Conservation (phyloP, 768 basidiomycete species). For the Suillus ampliporus region DNA sequence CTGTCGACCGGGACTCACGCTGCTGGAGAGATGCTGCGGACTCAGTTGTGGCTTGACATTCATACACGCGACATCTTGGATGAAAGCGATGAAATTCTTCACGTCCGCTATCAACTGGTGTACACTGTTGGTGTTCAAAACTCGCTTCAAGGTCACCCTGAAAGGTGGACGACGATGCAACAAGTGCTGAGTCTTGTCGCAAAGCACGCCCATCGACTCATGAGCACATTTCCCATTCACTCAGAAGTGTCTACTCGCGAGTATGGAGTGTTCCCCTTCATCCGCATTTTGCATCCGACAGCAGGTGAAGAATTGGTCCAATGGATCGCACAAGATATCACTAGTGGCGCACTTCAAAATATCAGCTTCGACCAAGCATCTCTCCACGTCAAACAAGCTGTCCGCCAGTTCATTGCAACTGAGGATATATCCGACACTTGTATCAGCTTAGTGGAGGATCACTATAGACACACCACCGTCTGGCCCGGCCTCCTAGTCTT, state of each 20-base stretch:
- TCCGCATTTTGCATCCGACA: conserved; percentile 21
- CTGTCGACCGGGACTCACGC: conserved; percentile 14
- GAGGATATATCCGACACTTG: conserved; percentile 7
- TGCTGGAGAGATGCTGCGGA: conserved; percentile 29
- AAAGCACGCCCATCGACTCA: conserved; percentile 20
- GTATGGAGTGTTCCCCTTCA: conserved; percentile 9
- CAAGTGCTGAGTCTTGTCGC: conserved; percentile 35
- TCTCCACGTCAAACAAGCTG: conserved; percentile 6
- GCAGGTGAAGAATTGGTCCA: conserved; percentile 15
- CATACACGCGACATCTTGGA: conserved; percentile 1
- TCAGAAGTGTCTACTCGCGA: conserved; percentile 24
- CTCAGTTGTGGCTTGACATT: conserved; percentile 17
- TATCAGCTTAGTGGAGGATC: conserved; percentile 14
- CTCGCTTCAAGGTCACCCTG: neutral
- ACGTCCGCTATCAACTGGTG: conserved; percentile 1
- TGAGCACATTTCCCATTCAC: conserved; percentile 11
- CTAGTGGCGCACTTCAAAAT: conserved; percentile 10
- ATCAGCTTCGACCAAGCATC: conserved; percentile 4
- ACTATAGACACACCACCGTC: neutral
- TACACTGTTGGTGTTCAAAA: neutral
- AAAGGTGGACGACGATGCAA: conserved; percentile 30
- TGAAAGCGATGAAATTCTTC: neutral
- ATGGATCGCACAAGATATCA: conserved; percentile 19
- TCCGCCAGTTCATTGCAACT: conserved; percentile 32
- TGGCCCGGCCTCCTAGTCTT: neutral